A percentile compares a stretch with the other conserved stretches of the same genome.
phyloP scores from a whole-genome alignment of 2,329 filamentous ascomycete species.

The Fusarium sp. region DNA sequence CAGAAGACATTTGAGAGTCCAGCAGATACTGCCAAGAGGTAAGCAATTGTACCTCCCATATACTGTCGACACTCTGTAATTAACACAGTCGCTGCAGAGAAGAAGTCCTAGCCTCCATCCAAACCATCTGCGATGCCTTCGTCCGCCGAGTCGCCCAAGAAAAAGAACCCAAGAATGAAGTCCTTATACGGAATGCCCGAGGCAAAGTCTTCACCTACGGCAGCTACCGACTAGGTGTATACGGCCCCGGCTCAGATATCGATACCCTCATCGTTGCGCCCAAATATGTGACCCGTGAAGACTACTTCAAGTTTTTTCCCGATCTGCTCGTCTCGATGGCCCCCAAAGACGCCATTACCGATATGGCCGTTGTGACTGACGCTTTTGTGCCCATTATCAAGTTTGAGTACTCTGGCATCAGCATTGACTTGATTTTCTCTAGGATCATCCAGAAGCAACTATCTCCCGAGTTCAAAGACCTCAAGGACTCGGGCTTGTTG shows the following conservation, averaged over 20 bases:
- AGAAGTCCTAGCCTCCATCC: slow-evolving; percentile 78
- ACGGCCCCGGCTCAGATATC: slow-evolving; percentile 95
- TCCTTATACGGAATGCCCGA: slow-evolving; percentile 83
- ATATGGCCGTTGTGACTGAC: slow-evolving; percentile 86
- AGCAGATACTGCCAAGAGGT: slow-evolving; percentile 87
- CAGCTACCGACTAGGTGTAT: slow-evolving; percentile 93
- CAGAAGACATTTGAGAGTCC: slow-evolving; percentile 93
- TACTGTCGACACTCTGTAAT: background rate
- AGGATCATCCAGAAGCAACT: slow-evolving; percentile 78
- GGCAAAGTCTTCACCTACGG: slow-evolving; percentile 97
- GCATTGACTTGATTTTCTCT: slow-evolving; percentile 93
- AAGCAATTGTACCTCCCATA: slow-evolving; percentile 32
- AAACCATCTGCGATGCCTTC: slow-evolving; percentile 85
- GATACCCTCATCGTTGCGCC: slow-evolving; percentile 94
- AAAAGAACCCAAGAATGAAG: slow-evolving; percentile 77
- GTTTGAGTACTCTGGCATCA: slow-evolving; percentile 89
- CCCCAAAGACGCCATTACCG: slow-evolving; percentile 80
- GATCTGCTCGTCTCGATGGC: slow-evolving; percentile 80
- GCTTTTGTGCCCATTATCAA: slow-evolving; percentile 98
- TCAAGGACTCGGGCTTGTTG: slow-evolving; percentile 86
- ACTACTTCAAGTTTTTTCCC: slow-evolving; percentile 95
- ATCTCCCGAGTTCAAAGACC: slow-evolving; percentile 71
- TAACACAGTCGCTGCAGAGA: slow-evolving; percentile 30
- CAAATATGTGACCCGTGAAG: slow-evolving; percentile 85
- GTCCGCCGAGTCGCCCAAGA: slow-evolving; percentile 81